Conservation (phyloP, 257 asterid species). For the Penstemon newberryi region DNA sequence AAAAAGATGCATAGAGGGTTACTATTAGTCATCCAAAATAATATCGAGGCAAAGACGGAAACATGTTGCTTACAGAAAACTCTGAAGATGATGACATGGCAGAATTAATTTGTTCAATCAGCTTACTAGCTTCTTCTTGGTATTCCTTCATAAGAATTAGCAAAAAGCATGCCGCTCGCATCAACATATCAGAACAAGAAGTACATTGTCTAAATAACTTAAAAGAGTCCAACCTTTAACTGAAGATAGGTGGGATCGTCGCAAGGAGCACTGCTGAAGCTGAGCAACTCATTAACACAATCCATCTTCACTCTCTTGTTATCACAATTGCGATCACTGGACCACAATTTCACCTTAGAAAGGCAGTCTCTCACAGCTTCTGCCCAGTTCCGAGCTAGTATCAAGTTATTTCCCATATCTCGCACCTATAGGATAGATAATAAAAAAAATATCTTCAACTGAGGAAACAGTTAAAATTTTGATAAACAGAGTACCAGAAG, state of each 20-base stretch:
- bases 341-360: constrained; percentile 64
- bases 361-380: constrained; percentile 58
- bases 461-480: constrained; percentile 11
- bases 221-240: constrained; percentile 58
- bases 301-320: constrained; percentile 55
- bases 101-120: constrained; percentile 68
- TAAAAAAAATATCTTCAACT: constrained; percentile 28
- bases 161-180: constrained; percentile 27
- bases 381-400: constrained; percentile 72
- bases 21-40: constrained; percentile 14
- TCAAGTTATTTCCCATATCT: constrained; percentile 59
- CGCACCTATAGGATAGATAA: constrained; percentile 57
- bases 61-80: constrained; percentile 54
- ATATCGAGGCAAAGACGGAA: constrained; percentile 21
- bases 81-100: constrained; percentile 48
- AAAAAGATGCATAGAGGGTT: constrained; percentile 5
- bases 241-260: constrained; percentile 52
- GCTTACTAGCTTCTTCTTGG: constrained; percentile 53
- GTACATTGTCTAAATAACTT: constrained; percentile 12
- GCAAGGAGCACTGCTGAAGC: constrained; percentile 53
- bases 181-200: constrained; percentile 20
- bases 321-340: constrained; percentile 37
- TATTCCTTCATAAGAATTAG: constrained; percentile 48
- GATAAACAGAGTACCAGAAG: constrained; percentile 23
- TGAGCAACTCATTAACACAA: constrained; percentile 58